These are phyloP conservation scores for Herpomyces periplanetae DNA, from an alignment of 2,329 filamentous ascomycete species.

Conservation along the genomic window DNA sequence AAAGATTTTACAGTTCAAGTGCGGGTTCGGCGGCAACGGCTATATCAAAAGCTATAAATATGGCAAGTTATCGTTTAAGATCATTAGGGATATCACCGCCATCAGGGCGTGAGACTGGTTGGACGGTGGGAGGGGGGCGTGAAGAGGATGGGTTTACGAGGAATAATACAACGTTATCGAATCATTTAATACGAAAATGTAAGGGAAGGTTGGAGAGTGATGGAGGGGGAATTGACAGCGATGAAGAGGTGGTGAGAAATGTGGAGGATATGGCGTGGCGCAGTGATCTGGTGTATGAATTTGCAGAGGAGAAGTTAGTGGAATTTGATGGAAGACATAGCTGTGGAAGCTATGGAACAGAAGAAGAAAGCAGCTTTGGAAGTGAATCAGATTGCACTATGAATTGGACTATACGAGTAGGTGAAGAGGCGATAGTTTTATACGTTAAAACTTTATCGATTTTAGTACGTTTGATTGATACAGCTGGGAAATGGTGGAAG, in stretches of 20 bases:
- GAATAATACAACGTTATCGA: too few relatives aligned
- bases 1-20: constrained; percentile 30
- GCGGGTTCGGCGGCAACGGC: constrained; percentile 50
- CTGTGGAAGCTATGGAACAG: constrained; percentile 16
- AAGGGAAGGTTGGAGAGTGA: too few relatives aligned
- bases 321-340: constrained; percentile 18
- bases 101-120: constrained; percentile 13
- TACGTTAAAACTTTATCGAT: constrained; percentile 80
- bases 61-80: constrained; percentile 33
- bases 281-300: constrained; percentile 83
- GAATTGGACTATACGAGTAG: constrained; percentile 49
- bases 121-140: too few relatives aligned
- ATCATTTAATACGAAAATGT: too few relatives aligned
- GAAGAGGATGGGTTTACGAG: too few relatives aligned
- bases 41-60: constrained; percentile 73
- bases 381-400: constrained; percentile 23
- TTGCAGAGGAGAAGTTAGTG: constrained; percentile 75
- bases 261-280: constrained; percentile 74
- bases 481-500: constrained; percentile 78
- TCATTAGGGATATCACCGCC: constrained; percentile 13
- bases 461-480: constrained; percentile 74
- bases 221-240: constrained; percentile 45
- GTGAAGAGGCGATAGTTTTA: constrained; percentile 70
- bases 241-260: constrained; percentile 29
- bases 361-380: constrained; percentile 14